A percentile compares a stretch with the other conserved stretches of the same genome.
These are phyloP conservation scores for Entrophospora sp. DNA, from an alignment of 192 early-diverging fungal genomes.

Conservation along the genomic window DNA sequence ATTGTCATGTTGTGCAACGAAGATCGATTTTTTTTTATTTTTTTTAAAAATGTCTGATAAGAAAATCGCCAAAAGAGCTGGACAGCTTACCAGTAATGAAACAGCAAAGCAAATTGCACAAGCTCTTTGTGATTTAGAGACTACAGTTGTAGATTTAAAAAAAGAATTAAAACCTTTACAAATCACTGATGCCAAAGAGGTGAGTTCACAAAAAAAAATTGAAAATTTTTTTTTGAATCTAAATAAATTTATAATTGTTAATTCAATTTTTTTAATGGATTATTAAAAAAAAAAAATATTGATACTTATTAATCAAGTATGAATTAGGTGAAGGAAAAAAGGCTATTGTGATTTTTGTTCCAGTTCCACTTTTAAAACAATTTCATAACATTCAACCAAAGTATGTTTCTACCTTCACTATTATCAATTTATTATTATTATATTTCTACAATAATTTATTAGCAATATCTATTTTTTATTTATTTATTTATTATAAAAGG, in stretches of 20 bases:
- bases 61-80: slow-evolving; percentile 11
- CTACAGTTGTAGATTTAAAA: slow-evolving; percentile 93
- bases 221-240: slow-evolving; percentile 5
- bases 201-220: slow-evolving; percentile 25
- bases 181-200: slow-evolving; percentile 93
- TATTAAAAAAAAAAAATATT: no score
- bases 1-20: no score
- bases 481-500: slow-evolving; percentile 27
- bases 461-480: no score
- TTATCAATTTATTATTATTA: neutral
- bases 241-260: no score
- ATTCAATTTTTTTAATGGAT: neutral
- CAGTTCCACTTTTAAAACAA: slow-evolving; percentile 86
- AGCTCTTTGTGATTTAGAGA: slow-evolving; percentile 90
- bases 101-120: slow-evolving; percentile 94
- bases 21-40: no score
- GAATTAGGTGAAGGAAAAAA: slow-evolving; percentile 92
- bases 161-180: slow-evolving; percentile 92
- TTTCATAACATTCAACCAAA: slow-evolving; percentile 95
- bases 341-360: slow-evolving; percentile 95
- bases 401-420: slow-evolving; percentile 20
- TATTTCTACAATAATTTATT: neutral
- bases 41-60: slow-evolving; percentile 12
- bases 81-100: slow-evolving; percentile 44
- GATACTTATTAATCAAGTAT: slow-evolving; percentile 45